phyloP scores from a whole-genome alignment of 345 rosid species.

The Acer saccharum region DNA sequence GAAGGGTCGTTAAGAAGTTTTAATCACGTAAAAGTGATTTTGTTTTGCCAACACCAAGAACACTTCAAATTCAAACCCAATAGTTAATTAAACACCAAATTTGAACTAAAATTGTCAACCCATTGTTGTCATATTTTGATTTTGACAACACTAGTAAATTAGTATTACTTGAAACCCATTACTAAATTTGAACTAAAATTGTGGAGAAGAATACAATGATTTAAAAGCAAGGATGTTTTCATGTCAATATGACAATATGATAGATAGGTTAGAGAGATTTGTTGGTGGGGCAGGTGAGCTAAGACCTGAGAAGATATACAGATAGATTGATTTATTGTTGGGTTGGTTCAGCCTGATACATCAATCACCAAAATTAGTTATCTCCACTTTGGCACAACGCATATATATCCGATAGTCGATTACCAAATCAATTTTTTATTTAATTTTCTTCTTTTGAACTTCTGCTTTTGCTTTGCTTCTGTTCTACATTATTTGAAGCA shows the following conservation, averaged over 20 bases:
- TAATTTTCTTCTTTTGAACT: not conserved
- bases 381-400: not conserved
- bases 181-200: no score
- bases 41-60: no score
- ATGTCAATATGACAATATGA: not conserved
- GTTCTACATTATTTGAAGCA: not conserved
- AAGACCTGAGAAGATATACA: not conserved
- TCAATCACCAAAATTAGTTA: constrained; percentile 9
- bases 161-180: no score
- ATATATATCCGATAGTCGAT: not conserved
- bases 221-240: not conserved
- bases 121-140: no score
- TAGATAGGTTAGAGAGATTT: not conserved
- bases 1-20: no score
- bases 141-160: no score
- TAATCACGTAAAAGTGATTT: no score
- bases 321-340: not conserved
- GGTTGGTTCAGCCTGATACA: not conserved
- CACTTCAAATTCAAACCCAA: no score
- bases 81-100: no score
- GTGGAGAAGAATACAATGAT: no score
- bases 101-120: no score
- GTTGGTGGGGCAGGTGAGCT: not conserved
- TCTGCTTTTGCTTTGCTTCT: no score
- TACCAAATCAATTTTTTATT: not conserved